Conservation (phyloP, 805 yeast species). For the Spencermartinsiella europaea region DNA sequence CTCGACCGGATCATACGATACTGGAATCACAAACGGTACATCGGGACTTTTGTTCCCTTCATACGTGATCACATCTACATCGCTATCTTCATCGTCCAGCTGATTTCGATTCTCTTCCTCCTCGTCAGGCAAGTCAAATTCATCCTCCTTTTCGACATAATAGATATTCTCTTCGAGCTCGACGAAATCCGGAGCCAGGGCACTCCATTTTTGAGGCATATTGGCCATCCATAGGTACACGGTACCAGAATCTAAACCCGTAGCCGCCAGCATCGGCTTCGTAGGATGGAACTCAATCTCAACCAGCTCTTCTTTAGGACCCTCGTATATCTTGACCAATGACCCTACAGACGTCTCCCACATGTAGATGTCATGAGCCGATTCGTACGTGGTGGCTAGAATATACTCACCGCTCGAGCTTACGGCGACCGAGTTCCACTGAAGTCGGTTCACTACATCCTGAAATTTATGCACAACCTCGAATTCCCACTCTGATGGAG, state of each 20-base stretch:
- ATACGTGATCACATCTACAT: constrained; percentile 59
- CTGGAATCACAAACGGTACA: constrained; percentile 59
- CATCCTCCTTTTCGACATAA: constrained; percentile 85
- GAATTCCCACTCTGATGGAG: constrained; percentile 43
- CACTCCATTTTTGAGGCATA: constrained; percentile 92
- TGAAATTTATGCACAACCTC: constrained; percentile 78
- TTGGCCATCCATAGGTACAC: constrained; percentile 77
- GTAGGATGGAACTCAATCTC: constrained; percentile 84
- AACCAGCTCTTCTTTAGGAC: constrained; percentile 81
- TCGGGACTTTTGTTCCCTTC: constrained; percentile 58
- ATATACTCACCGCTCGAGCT: constrained; percentile 74
- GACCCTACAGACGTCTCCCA: constrained; percentile 92
- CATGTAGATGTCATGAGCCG: constrained; percentile 81
- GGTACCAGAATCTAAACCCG: constrained; percentile 79
- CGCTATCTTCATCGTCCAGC: constrained; percentile 57
- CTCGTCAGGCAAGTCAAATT: constrained; percentile 73
- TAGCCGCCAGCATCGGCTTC: constrained; percentile 69
- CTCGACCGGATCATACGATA: constrained; percentile 30
- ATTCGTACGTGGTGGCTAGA: constrained; percentile 84
- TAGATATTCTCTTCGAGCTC: constrained; percentile 90
- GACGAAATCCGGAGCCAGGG: constrained; percentile 92
- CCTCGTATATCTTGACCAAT: constrained; percentile 82
- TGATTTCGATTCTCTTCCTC: constrained; percentile 58
- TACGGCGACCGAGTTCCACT: constrained; percentile 79
- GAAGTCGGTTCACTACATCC: constrained; percentile 81